These are phyloP conservation scores for Musa beccarii DNA, from an alignment of 176 grass and related monocot genomes.

Conservation along the genomic window DNA sequence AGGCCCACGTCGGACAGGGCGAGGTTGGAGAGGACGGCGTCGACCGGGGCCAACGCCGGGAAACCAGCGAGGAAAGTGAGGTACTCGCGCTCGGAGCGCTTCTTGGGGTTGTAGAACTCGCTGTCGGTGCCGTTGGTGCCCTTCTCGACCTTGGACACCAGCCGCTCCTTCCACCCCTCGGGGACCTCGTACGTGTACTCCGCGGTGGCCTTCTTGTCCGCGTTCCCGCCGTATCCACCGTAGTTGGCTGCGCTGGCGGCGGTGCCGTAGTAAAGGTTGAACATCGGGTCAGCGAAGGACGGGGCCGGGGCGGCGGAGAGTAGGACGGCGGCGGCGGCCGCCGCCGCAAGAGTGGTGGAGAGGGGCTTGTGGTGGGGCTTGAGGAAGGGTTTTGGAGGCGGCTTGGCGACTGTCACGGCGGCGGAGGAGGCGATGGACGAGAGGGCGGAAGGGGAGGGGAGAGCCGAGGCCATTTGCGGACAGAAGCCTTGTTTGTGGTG, in stretches of 20 bases:
- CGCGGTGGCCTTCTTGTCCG: conserved; percentile 76
- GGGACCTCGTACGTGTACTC: conserved; percentile 94
- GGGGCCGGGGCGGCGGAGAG: conserved; percentile 13
- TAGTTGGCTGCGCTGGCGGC: conserved; percentile 87
- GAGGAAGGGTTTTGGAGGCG: neutral
- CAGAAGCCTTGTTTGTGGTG: neutral
- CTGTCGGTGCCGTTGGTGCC: conserved; percentile 96
- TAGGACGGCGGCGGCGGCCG: conserved; percentile 33
- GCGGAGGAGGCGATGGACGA: conserved; percentile 22
- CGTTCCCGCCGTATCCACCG: conserved; percentile 88
- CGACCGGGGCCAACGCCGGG: conserved; percentile 65
- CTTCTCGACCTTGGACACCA: conserved; percentile 95
- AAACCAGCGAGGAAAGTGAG: conserved; percentile 72
- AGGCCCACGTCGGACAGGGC: conserved; percentile 82
- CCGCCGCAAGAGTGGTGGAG: conserved; percentile 29
- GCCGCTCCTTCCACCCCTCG: conserved; percentile 79
- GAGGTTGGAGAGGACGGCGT: conserved; percentile 75
- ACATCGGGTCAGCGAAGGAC: conserved; percentile 26
- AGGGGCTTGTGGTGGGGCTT: conserved; percentile 26
- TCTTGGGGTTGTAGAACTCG: conserved; percentile 93
- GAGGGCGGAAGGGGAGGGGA: conserved; percentile 30
- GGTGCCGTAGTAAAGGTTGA: conserved; percentile 65
- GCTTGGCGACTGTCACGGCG: neutral
- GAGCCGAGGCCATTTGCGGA: conserved; percentile 13
- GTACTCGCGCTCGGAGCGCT: conserved; percentile 81